Evolutionary conservation across 1,284 basidiomycete species (phyloP), one percentile per base, ranked within the genome.

Genomic region (Cutaneotrichosporon sp.): DNA sequence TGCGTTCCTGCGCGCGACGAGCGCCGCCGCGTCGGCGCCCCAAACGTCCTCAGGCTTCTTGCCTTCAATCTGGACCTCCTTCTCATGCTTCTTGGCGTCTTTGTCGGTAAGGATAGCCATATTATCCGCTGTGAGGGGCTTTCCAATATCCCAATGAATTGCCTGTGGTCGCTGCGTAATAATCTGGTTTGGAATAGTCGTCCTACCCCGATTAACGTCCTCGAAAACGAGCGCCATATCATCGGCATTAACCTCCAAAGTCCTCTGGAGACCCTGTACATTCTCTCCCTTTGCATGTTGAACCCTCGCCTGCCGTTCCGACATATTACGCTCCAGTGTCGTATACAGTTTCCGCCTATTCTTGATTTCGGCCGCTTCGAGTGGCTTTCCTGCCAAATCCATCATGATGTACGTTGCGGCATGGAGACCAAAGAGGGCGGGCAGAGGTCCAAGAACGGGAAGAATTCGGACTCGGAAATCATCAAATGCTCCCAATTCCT

Each of bases 401-500:
- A 91, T 91, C 1, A 93, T 81, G 66, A 97, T 87, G 76, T 91
- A 96, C 1, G 91, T 91, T 16, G 91, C 90, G 56, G 89, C 88
- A 70, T 94, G 85, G 66, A 97, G 84, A 7, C 94, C 94, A 76
- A 97, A 97, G 64, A 93, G 87, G 2, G 90, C 87, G 0, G 92
- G 92, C 3, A 95, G 78, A 0, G 92, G 90, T 0, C 74, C 76
- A 7, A 81, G 73, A 6, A 81, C 80, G 52, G 80, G 80, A 11
- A 82, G 67, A 47, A 82, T 81, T 13, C 79, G 76, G 8, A 81
- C 92, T 40, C 97, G 84, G 81, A 98, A 99, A 76, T 97, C 92
- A 74, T 96, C 91, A 65, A 98, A 90, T 5, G 90, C 90, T 11
- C 91, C 89, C 3, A 99, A 85, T 80, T 99, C 95, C 73, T 92